These are phyloP conservation scores for Leishmania amazonensis DNA, from an alignment of 208 protist species.

Conservation along the genomic window DNA sequence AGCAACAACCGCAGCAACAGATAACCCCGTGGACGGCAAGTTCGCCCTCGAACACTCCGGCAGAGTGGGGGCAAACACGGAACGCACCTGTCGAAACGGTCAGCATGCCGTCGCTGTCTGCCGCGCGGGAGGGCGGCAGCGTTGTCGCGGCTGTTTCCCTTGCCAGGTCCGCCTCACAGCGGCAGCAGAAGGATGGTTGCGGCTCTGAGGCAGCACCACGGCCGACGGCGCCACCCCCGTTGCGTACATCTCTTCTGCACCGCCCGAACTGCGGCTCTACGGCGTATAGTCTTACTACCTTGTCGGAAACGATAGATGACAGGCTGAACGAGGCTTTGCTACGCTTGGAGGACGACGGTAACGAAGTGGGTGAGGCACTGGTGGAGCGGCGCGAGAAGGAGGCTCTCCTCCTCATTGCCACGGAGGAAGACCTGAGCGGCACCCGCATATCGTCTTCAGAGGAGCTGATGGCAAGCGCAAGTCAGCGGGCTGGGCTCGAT, in stretches of 20 bases:
- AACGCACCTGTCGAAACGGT: neutral
- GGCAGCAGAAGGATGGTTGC: neutral
- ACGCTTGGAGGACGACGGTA: conserved; percentile 46
- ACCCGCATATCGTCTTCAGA: neutral
- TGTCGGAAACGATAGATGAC: conserved; percentile 71
- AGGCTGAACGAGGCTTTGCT: conserved; percentile 55
- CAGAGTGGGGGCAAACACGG: neutral
- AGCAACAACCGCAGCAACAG: conserved; percentile 3
- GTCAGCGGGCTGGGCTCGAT: neutral
- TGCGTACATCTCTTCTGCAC: neutral
- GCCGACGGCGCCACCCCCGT: neutral
- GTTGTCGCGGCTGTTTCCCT: neutral
- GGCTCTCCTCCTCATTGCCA: conserved; percentile 3
- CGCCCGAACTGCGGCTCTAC: neutral
- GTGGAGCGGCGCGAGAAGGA: conserved; percentile 13
- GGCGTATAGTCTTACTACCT: conserved; percentile 28
- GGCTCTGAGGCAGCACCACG: neutral
- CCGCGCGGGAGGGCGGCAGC: neutral
- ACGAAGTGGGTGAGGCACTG: conserved; percentile 13
- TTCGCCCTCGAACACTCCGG: neutral
- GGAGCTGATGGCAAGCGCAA: neutral
- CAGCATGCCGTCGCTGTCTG: neutral
- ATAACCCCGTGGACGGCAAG: neutral
- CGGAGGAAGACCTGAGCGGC: conserved; percentile 19
- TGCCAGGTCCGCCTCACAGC: neutral